A percentile compares a stretch with the other conserved stretches of the same genome.
phyloP scores from a whole-genome alignment of 2,329 filamentous ascomycete genomes.

The Aspergillus tamarii region DNA sequence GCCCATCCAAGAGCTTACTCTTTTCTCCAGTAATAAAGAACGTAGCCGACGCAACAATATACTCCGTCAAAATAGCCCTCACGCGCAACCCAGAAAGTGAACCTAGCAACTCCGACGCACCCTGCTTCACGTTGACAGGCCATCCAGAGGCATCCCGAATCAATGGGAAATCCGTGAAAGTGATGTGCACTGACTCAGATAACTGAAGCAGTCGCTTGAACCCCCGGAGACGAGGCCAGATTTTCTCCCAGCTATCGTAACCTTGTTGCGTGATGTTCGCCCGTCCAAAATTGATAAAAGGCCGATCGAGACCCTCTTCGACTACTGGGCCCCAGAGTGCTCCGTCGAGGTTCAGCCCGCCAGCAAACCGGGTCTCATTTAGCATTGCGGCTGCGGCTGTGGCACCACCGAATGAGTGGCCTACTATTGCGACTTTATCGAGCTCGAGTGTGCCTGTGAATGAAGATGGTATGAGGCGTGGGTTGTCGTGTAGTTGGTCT shows the following conservation, averaged over 20 bases:
- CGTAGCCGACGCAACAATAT: neutral
- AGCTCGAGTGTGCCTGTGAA: slow-evolving; percentile 5
- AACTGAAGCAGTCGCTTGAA: neutral
- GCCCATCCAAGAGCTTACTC: neutral
- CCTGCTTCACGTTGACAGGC: neutral
- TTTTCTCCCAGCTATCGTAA: neutral
- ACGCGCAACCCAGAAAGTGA: neutral
- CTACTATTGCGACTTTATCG: slow-evolving; percentile 26
- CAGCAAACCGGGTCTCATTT: slow-evolving; percentile 27
- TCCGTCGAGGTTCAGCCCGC: slow-evolving; percentile 42
- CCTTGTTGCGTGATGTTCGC: neutral
- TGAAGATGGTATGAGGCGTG: neutral
- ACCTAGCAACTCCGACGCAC: neutral
- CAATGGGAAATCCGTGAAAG: neutral
- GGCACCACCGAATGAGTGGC: slow-evolving; percentile 43
- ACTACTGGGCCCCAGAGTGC: slow-evolving; percentile 25
- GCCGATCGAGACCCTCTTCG: slow-evolving; percentile 4
- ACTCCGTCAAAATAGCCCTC: neutral
- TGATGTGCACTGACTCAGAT: neutral
- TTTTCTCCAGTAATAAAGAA: neutral
- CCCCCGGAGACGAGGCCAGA: neutral
- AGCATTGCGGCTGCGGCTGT: slow-evolving; percentile 29
- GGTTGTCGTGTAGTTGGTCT: neutral
- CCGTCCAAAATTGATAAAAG: neutral
- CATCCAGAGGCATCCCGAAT: neutral